These are phyloP conservation scores for Saussurea involucrata DNA, from an alignment of 129 eudicot genomes.

Conservation along the genomic window DNA sequence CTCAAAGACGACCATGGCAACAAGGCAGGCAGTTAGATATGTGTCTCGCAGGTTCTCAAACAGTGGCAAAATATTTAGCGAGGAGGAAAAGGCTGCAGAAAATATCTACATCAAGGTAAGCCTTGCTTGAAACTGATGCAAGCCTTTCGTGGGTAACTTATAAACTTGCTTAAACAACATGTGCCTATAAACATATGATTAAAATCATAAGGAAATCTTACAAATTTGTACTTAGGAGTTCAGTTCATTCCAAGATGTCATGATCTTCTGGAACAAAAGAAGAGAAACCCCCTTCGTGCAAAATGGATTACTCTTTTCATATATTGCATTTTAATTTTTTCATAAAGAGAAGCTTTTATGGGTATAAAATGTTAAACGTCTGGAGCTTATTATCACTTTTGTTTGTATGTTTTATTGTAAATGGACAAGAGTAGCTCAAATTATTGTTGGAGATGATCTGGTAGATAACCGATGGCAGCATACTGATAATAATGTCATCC, in stretches of 20 bases:
- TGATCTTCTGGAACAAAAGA: background rate
- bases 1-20: constrained; percentile 46
- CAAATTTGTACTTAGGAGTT: background rate
- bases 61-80: constrained; percentile 66
- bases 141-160: background rate
- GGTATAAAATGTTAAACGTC: background rate
- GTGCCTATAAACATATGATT: background rate
- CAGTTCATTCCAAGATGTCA: background rate
- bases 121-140: background rate
- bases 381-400: background rate
- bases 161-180: background rate
- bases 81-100: constrained; percentile 99
- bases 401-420: background rate
- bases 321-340: background rate
- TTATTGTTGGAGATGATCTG: background rate
- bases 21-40: constrained; percentile 57
- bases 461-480: background rate
- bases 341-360: constrained; percentile 3
- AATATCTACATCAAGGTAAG: constrained; percentile 82
- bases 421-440: background rate
- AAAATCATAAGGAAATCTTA: background rate
- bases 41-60: constrained; percentile 74
- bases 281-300: background rate
- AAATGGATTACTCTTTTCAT: background rate
- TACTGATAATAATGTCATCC: background rate